These are phyloP conservation scores for Urostyla sp. DNA, from an alignment of 73 alveolate species.

Conservation along the genomic window DNA sequence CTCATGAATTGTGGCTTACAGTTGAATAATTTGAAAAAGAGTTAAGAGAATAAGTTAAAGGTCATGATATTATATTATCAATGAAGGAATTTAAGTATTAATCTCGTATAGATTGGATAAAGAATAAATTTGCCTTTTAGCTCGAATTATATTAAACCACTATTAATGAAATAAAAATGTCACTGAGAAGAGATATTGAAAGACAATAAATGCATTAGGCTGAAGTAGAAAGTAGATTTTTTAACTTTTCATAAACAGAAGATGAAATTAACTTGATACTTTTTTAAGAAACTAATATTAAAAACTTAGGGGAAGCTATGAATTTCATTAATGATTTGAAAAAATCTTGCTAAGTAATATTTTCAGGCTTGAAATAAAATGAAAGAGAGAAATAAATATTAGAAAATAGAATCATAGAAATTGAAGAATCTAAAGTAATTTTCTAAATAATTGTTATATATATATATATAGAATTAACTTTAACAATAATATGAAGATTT, in stretches of 20 bases:
- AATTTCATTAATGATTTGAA: neutral
- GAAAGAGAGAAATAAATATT: slow-evolving; percentile 32
- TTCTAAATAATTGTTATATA: neutral
- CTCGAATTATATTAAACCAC: slow-evolving; percentile 35
- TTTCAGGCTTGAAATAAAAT: slow-evolving; percentile 10
- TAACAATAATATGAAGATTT: neutral
- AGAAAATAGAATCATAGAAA: neutral
- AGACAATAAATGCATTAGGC: slow-evolving; percentile 7
- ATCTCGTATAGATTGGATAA: slow-evolving; percentile 43
- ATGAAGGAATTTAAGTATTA: slow-evolving; percentile 32
- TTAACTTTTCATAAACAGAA: slow-evolving; percentile 15
- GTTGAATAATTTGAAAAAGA: slow-evolving; percentile 43
- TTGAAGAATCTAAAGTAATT: slow-evolving; percentile 5
- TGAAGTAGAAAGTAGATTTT: slow-evolving; percentile 27
- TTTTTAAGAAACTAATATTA: slow-evolving; percentile 3
- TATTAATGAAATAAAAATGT: slow-evolving; percentile 25
- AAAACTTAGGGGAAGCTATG: slow-evolving; percentile 7
- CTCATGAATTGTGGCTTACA: slow-evolving; percentile 45
- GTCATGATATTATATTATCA: slow-evolving; percentile 40
- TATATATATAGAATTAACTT: neutral
- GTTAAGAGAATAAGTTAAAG: slow-evolving; percentile 40
- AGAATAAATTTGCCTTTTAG: slow-evolving; percentile 47
- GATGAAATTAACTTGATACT: neutral
- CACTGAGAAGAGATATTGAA: neutral
- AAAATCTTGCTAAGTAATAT: no score